phyloP scores from a whole-genome alignment of 768 basidiomycete species.

The Rhizopogon vulgaris region DNA sequence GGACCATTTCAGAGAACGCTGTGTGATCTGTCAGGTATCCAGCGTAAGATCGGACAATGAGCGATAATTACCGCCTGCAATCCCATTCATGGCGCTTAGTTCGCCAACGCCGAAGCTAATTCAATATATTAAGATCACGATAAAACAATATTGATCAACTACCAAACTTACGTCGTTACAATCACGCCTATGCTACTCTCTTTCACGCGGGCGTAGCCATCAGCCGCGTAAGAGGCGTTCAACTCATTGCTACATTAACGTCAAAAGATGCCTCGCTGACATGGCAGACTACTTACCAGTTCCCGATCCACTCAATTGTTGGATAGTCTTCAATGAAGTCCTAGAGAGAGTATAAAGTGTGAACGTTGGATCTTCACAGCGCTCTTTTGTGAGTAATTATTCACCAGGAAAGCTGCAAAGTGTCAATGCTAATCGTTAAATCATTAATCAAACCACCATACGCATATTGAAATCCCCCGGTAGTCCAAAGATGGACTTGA shows the following conservation, averaged over 20 bases:
- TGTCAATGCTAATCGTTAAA: slow-evolving; percentile 1
- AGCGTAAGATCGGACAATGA: neutral
- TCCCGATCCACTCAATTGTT: slow-evolving; percentile 80
- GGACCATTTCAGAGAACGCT: slow-evolving; percentile 87
- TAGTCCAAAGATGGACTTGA: slow-evolving; percentile 73
- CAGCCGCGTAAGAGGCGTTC: slow-evolving; percentile 86
- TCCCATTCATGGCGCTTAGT: slow-evolving; percentile 78
- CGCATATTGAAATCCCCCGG: slow-evolving; percentile 86
- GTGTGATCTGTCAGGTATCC: neutral
- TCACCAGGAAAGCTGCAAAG: slow-evolving; percentile 21
- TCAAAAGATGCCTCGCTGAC: neutral
- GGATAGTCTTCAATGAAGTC: slow-evolving; percentile 81
- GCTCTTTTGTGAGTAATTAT: neutral
- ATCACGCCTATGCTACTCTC: slow-evolving; percentile 65
- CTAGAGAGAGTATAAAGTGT: slow-evolving; percentile 26
- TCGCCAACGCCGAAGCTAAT: slow-evolving; percentile 89
- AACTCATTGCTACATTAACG: slow-evolving; percentile 59
- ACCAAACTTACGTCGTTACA: slow-evolving; percentile 61
- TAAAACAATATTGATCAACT: neutral
- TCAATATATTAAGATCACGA: neutral
- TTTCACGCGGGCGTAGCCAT: slow-evolving; percentile 89
- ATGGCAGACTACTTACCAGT: slow-evolving; percentile 44
- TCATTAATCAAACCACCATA: slow-evolving; percentile 12
- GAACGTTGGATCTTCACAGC: neutral
- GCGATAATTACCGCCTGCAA: slow-evolving; percentile 55